Conservation (phyloP, 2,329 filamentous ascomycete genomes). For the Phoma sp. region DNA sequence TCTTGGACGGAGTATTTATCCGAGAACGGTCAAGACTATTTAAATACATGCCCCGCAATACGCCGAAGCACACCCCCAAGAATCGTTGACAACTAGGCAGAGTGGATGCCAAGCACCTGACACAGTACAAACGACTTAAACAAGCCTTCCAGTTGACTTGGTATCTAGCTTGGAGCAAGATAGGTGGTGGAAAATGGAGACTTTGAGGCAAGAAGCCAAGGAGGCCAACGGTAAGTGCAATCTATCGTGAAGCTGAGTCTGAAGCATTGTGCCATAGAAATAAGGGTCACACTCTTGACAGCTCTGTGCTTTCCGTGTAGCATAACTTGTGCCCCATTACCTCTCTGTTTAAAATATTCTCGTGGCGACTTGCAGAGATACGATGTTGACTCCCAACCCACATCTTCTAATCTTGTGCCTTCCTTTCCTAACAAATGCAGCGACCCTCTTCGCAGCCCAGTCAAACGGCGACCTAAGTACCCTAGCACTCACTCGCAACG, state of each 20-base stretch:
- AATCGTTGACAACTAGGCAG: not conserved
- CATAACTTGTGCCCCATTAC: too few relatives aligned
- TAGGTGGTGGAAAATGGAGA: constrained; percentile 6
- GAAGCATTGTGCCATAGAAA: not conserved
- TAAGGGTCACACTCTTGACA: not conserved
- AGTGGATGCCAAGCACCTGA: not conserved
- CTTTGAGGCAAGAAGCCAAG: not conserved
- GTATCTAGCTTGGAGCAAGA: not conserved
- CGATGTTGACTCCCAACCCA: not conserved
- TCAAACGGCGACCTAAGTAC: constrained; percentile 23
- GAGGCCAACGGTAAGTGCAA: constrained; percentile 1
- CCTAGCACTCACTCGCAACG: constrained; percentile 5
- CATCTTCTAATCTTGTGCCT: not conserved
- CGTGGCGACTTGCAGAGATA: too few relatives aligned
- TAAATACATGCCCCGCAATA: constrained; percentile 5
- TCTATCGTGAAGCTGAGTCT: not conserved
- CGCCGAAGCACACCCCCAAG: not conserved
- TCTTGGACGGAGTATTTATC: constrained; percentile 11
- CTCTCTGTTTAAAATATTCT: too few relatives aligned
- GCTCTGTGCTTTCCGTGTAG: not conserved
- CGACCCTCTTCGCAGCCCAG: constrained; percentile 21
- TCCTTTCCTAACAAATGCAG: constrained; percentile 8
- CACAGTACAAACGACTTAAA: not conserved
- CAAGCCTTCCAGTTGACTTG: not conserved
- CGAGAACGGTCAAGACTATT: not conserved